Evolutionary conservation across 2,329 filamentous ascomycete species (phyloP), one percentile per base, ranked within the genome.

Genomic region (Plenodomus lindquistii): DNA sequence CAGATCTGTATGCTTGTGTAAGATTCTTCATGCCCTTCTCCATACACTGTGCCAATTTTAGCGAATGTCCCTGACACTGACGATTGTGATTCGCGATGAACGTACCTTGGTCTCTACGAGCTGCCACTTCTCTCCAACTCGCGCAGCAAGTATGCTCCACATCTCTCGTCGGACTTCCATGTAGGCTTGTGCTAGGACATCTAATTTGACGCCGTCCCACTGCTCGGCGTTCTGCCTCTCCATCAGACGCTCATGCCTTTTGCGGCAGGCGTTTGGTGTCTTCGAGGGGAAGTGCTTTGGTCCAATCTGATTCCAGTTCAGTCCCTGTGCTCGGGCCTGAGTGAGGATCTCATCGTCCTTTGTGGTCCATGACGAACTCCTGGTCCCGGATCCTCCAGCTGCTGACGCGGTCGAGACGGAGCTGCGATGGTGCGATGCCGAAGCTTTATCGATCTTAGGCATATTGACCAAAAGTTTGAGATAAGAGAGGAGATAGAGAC

Each of bases 301-400:
- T 62, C 91, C 86, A 66, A 95, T 94, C 62, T 89, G 86, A 44
- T 83, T 82, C 91, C 91, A 96, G 73, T 92, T 93, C 69, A 91
- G 81, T 19, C 88, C 88, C 63, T 86, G 83, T 40, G 86, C 83
- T 44, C 91, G 83, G 15, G 89, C 88, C 37, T 78, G 75, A 54
- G 93, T 78, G 37, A 96, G 81, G 31, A 83, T 83, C 61, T 87
- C 81, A 71, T 96, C 91, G 59, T 94, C 89, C 40, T 84, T 79
- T 1, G 81, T 76, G 24, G 82, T 86, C 91, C 91, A 96, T 46
- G 76, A 75, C 8, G 75, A 74, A 52, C 66, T 74, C 31, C 75
- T 70, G 37, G 68, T 61, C 43, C 59, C 55, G 18, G 46, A 47
- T 40, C 61, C 60, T 29, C 64, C 62, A 35, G 66, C 63, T 44